Evolutionary conservation across 2,329 filamentous ascomycete genomes (phyloP).

Genomic region (Botrytis paeoniae): DNA sequence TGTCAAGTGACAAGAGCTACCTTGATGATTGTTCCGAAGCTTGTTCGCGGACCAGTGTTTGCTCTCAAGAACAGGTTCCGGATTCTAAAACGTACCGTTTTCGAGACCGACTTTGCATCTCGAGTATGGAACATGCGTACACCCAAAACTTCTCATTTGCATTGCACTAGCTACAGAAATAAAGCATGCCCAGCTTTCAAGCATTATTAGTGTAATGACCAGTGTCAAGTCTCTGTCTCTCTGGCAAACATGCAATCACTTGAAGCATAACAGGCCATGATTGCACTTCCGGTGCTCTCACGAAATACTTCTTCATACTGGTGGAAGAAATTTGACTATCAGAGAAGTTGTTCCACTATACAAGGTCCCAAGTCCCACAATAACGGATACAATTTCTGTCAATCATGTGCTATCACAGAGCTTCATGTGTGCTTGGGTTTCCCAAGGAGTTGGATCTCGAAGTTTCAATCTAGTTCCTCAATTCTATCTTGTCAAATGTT

Average conservation of each 20-base stretch:
- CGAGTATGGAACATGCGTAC: background rate
- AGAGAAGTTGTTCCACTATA: background rate
- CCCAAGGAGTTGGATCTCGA: background rate
- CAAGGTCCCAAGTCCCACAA: background rate
- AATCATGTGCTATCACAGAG: background rate
- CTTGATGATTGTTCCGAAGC: no score
- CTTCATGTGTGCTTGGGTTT: background rate
- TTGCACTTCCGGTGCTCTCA: background rate
- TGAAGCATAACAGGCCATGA: background rate
- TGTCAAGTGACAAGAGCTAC: background rate
- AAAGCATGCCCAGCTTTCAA: background rate
- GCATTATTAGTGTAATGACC: background rate
- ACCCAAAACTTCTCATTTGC: accelerated
- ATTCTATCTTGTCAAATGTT: background rate
- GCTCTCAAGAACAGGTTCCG: background rate
- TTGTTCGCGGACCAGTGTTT: background rate
- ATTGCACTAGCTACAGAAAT: background rate
- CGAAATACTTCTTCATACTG: accelerated
- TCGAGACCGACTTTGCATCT: no score
- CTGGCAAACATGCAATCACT: background rate
- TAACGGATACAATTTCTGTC: background rate
- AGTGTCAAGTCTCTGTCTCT: background rate
- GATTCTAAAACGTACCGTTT: background rate
- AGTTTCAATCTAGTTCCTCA: no score
- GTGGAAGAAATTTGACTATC: background rate